These are phyloP conservation scores for Solidago caesia DNA, from an alignment of 129 eudicot genomes.

Conservation along the genomic window DNA sequence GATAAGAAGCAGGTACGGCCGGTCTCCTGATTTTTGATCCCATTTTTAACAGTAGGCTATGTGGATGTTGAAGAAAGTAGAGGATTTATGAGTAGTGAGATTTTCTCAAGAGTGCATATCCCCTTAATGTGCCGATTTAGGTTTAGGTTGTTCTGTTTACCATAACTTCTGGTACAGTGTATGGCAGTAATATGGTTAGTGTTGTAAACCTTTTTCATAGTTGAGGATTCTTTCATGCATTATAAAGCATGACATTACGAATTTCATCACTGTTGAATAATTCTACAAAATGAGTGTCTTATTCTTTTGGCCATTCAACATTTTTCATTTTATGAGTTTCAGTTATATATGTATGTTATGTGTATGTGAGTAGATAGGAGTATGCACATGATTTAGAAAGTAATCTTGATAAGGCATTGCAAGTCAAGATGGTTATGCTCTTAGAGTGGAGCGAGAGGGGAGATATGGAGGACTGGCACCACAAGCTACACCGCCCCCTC, in stretches of 20 bases:
- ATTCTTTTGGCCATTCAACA: slow-evolving; percentile 1
- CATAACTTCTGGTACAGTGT: slow-evolving; percentile 14
- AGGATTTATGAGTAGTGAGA: slow-evolving; percentile 4
- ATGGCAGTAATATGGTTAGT: slow-evolving; percentile 16
- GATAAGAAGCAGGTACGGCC: slow-evolving; percentile 41
- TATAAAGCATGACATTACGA: background rate
- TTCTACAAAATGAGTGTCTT: background rate
- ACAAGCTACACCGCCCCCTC: no score
- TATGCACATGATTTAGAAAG: no score
- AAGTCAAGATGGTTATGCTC: no score
- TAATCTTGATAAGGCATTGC: no score
- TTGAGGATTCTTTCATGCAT: slow-evolving; percentile 24
- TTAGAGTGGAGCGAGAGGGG: no score
- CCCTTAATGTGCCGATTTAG: slow-evolving; percentile 23
- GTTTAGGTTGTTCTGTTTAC: slow-evolving; percentile 19
- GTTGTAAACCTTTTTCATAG: slow-evolving; percentile 13
- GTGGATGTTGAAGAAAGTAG: slow-evolving; percentile 16
- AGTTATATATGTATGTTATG: background rate
- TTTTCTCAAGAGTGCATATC: slow-evolving; percentile 20
- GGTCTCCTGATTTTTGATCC: slow-evolving; percentile 27
- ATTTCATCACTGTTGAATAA: background rate
- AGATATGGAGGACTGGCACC: no score
- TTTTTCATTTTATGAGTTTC: background rate
- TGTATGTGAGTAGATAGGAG: no score
- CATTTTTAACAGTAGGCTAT: background rate